A percentile compares a stretch with the other conserved stretches of the same genome.
These are phyloP conservation scores for Phanerochaete sordida DNA, from an alignment of 768 basidiomycete species.

Conservation along the genomic window DNA sequence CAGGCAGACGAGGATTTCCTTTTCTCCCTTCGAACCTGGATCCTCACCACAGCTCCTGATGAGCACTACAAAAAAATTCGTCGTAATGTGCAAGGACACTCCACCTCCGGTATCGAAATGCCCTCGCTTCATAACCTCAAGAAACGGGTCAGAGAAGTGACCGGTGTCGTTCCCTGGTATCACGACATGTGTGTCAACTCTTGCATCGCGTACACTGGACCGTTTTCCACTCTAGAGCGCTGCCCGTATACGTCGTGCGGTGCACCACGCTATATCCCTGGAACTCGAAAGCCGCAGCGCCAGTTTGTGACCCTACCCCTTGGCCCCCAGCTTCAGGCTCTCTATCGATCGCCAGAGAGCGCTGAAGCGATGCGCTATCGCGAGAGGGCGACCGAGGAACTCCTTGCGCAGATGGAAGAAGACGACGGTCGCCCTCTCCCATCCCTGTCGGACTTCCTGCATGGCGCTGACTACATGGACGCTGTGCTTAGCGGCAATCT, in stretches of 20 bases:
- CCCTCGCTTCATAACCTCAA: conserved; percentile 12
- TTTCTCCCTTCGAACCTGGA: too few relatives aligned
- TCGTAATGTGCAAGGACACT: too few relatives aligned
- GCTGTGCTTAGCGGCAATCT: too few relatives aligned
- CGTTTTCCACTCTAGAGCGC: conserved; percentile 3
- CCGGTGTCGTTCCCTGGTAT: conserved; percentile 3
- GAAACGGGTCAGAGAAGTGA: conserved; percentile 3
- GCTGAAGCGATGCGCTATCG: conserved; percentile 13
- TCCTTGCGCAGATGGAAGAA: background rate
- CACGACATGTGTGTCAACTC: conserved; percentile 12
- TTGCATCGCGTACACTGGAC: conserved; percentile 13
- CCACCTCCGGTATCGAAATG: too few relatives aligned
- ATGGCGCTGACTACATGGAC: conserved; percentile 8
- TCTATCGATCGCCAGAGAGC: conserved; percentile 9
- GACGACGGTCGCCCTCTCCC: background rate
- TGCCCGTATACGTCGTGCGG: conserved; percentile 3
- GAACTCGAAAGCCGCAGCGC: conserved; percentile 5
- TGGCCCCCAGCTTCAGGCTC: conserved; percentile 18
- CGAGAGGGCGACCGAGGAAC: background rate
- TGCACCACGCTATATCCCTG: background rate
- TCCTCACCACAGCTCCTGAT: too few relatives aligned
- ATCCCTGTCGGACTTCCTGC: conserved; percentile 2
- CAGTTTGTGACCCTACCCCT: conserved; percentile 7
- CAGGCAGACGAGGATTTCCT: too few relatives aligned
- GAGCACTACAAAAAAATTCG: too few relatives aligned